Percentiles rank a stretch among this genome's conserved stretches.
These are phyloP conservation scores for Fusarium ramigenum DNA, from an alignment of 2,329 filamentous ascomycete species.

Conservation along the genomic window DNA sequence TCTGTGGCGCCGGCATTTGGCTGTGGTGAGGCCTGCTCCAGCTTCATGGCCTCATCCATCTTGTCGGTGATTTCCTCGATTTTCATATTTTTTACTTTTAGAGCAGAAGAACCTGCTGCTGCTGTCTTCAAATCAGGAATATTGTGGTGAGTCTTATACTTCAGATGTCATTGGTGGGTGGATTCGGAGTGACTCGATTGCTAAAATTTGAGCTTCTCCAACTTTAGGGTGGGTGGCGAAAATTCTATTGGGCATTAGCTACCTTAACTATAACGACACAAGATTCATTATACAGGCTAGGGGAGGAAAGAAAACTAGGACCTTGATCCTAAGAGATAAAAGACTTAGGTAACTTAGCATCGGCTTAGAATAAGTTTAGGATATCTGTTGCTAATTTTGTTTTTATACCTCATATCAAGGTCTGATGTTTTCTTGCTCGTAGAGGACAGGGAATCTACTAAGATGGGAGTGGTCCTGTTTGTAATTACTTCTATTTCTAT, in stretches of 20 bases:
- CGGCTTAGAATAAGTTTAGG: too few species aligned
- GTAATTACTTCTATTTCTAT: constrained; percentile 16
- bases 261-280: constrained; percentile 7
- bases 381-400: too few species aligned
- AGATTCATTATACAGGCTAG: neutral
- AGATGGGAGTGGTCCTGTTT: neutral
- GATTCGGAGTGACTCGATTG: constrained; percentile 13
- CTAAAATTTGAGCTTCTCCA: constrained; percentile 42
- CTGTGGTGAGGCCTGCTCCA: constrained; percentile 16
- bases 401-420: too few species aligned
- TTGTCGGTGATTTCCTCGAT: constrained; percentile 56
- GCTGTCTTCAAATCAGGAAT: neutral
- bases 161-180: constrained; percentile 15
- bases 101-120: neutral
- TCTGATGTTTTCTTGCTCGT: too few species aligned
- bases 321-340: too few species aligned
- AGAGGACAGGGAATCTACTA: neutral
- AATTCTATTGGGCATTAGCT: constrained; percentile 40
- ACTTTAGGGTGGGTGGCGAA: constrained; percentile 38
- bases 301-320: too few species aligned
- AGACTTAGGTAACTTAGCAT: too few species aligned
- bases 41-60: constrained; percentile 49
- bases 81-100: constrained; percentile 45
- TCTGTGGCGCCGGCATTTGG: constrained; percentile 11
- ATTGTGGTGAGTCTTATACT: constrained; percentile 7